These are phyloP conservation scores for Beauveria sp. DNA, from an alignment of 2,329 filamentous ascomycete genomes.

Conservation along the genomic window DNA sequence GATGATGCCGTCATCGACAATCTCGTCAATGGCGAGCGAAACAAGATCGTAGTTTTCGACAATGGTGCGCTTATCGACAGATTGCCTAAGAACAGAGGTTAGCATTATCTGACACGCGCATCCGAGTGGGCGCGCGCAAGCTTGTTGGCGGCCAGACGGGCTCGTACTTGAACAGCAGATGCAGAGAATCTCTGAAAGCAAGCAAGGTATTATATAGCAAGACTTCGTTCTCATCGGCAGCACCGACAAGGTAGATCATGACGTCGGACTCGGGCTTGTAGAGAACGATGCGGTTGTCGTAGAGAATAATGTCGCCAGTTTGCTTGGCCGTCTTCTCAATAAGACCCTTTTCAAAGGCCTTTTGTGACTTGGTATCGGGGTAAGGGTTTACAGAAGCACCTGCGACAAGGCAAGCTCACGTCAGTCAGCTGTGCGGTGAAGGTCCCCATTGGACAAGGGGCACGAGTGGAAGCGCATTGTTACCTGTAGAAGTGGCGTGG, in stretches of 20 bases:
- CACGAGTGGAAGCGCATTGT: constrained; percentile 16
- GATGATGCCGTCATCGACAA: constrained; percentile 91
- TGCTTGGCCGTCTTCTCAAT: constrained; percentile 95
- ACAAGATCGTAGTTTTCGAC: constrained; percentile 98
- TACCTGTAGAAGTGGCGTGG: constrained; percentile 38
- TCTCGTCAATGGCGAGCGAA: constrained; percentile 88
- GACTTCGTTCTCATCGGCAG: constrained; percentile 91
- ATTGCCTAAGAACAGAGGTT: constrained; percentile 55
- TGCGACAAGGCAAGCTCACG: constrained; percentile 14
- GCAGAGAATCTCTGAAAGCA: constrained; percentile 81
- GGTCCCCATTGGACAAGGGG: constrained; percentile 15
- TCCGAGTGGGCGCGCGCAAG: neutral
- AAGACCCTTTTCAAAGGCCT: constrained; percentile 92
- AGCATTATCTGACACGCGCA: constrained; percentile 6
- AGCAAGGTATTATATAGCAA: constrained; percentile 91
- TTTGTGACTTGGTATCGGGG: constrained; percentile 84
- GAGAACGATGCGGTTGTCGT: constrained; percentile 91
- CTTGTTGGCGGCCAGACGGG: neutral
- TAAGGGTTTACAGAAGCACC: constrained; percentile 63
- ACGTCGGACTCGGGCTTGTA: constrained; percentile 98
- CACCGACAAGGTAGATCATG: constrained; percentile 89
- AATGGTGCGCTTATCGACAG: constrained; percentile 93
- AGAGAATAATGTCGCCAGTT: constrained; percentile 90
- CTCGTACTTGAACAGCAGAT: constrained; percentile 81
- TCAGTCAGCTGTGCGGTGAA: constrained; percentile 5